Conservation (phyloP, 225 moss, liverwort and hornwort species). For the Antitrichia curtipendula region DNA sequence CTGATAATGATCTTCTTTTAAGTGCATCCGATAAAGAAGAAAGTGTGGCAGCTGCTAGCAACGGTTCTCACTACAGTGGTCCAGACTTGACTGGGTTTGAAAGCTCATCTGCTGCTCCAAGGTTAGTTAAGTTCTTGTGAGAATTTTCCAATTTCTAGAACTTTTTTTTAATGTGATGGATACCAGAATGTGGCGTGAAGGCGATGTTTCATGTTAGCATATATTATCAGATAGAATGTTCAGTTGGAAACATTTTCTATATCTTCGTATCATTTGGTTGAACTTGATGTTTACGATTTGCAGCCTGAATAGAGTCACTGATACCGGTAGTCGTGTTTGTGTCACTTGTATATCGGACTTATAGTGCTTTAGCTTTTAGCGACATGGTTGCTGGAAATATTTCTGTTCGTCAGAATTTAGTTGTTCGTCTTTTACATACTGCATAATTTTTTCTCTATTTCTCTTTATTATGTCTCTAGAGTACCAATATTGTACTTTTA, state of each 20-base stretch:
- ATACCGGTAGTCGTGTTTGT: background rate
- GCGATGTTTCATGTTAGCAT: background rate
- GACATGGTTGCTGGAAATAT: background rate
- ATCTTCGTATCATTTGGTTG: background rate
- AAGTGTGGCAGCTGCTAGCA: conserved; percentile 42
- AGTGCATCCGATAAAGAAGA: conserved; percentile 83
- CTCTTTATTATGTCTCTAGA: background rate
- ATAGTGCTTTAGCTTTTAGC: background rate
- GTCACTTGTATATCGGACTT: background rate
- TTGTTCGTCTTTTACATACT: background rate
- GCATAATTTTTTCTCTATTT: background rate
- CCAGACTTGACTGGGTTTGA: conserved; percentile 50
- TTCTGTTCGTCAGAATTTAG: background rate
- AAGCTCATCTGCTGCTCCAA: conserved; percentile 28
- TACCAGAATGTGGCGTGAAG: background rate
- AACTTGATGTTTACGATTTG: background rate
- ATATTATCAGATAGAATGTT: background rate
- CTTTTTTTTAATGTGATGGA: background rate
- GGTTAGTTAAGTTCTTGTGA: conserved; percentile 4
- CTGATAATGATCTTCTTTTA: conserved; percentile 74
- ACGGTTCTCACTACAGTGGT: conserved; percentile 74
- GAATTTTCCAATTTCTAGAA: background rate
- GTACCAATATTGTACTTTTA: background rate
- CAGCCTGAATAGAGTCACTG: background rate
- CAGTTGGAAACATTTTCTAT: background rate